Percentiles rank a stretch among this genome's conserved stretches.
These are phyloP conservation scores for Sicyos baderoa DNA, from an alignment of 306 rosid genomes.

Conservation along the genomic window DNA sequence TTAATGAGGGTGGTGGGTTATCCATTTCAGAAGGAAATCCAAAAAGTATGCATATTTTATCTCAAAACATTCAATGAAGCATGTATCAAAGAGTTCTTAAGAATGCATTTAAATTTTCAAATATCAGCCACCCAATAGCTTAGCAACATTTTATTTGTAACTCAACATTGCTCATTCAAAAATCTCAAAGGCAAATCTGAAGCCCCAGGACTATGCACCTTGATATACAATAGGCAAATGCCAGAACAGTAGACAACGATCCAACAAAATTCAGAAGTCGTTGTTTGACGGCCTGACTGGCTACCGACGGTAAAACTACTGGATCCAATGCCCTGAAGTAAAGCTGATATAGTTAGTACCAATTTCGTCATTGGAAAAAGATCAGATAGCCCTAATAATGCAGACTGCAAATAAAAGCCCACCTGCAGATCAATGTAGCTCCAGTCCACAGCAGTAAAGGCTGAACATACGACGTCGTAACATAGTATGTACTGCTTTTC, in stretches of 20 bases:
- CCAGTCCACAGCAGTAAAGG: conserved; percentile 88
- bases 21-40: background rate
- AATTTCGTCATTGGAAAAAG: background rate
- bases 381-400: conserved; percentile 11
- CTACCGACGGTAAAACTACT: conserved; percentile 57
- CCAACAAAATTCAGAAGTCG: conserved; percentile 65
- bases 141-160: background rate
- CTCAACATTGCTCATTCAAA: background rate
- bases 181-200: background rate
- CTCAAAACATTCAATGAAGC: background rate
- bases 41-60: background rate
- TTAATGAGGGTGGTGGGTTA: background rate
- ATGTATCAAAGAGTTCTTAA: too few species aligned
- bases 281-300: conserved; percentile 81
- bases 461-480: conserved; percentile 64
- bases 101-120: too few species aligned
- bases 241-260: conserved; percentile 80
- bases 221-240: conserved; percentile 78
- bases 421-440: conserved; percentile 86
- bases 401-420: conserved; percentile 15
- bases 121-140: background rate
- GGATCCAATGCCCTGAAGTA: conserved; percentile 86
- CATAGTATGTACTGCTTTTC: conserved; percentile 55
- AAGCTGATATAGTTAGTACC: conserved; percentile 24
- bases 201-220: conserved; percentile 27